Conservation (phyloP, 2,329 filamentous ascomycete species). For the Alternaria solani region DNA sequence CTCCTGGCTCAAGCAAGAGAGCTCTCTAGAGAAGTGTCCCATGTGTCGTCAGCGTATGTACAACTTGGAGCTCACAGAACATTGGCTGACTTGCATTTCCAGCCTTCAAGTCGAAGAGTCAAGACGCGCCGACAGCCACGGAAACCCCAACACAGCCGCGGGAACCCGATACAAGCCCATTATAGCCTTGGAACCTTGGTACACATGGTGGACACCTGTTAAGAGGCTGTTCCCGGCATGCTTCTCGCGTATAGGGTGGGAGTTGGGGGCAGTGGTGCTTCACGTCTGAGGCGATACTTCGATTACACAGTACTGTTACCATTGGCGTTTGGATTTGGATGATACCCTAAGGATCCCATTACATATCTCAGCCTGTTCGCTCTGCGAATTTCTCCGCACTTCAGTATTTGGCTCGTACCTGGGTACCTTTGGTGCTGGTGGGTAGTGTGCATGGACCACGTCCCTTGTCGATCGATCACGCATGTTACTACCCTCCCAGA, state of each 20-base stretch:
- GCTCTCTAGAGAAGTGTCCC: conserved; percentile 90
- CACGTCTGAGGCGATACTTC: background rate
- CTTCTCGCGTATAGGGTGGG: conserved; percentile 1
- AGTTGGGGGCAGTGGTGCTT: background rate
- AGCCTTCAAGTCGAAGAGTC: conserved; percentile 52
- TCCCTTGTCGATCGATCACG: conserved; percentile 34
- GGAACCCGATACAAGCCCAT: conserved; percentile 32
- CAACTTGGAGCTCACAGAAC: background rate
- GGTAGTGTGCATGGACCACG: conserved; percentile 32
- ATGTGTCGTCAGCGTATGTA: conserved; percentile 93
- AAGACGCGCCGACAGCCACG: conserved; percentile 36
- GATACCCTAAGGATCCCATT: conserved; percentile 33
- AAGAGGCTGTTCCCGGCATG: background rate
- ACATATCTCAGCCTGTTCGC: conserved; percentile 1
- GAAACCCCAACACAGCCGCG: conserved; percentile 23
- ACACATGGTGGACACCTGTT: background rate
- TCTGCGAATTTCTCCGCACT: background rate
- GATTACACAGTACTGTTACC: conserved; percentile 3
- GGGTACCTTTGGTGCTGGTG: conserved; percentile 11
- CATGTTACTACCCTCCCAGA: conserved; percentile 26
- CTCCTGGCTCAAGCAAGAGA: conserved; percentile 95
- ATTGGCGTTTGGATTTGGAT: conserved; percentile 28
- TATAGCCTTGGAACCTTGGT: background rate
- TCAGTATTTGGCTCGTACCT: background rate
- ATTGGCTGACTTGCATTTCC: conserved; percentile 20